Conservation (phyloP, 2,329 filamentous ascomycete species). For the Ramularia endophylla region DNA sequence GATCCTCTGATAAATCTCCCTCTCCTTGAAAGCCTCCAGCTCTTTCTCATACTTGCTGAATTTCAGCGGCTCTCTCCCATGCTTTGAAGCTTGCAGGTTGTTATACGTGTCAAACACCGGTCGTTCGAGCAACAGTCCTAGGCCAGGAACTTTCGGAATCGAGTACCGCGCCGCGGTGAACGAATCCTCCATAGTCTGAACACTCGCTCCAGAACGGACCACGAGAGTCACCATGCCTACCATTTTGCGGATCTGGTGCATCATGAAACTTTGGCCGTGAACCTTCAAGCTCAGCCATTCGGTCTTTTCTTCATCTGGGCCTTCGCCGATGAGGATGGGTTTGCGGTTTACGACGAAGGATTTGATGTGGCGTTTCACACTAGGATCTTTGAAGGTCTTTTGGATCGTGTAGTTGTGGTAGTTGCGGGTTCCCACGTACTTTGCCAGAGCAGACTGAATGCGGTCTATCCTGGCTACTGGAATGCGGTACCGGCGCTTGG, state of each 20-base stretch:
- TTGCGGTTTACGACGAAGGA: slow-evolving; percentile 73
- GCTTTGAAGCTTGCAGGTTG: slow-evolving; percentile 57
- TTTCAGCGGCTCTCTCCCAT: slow-evolving; percentile 64
- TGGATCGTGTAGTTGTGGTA: slow-evolving; percentile 98
- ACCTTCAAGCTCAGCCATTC: slow-evolving; percentile 96
- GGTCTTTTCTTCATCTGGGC: slow-evolving; percentile 52
- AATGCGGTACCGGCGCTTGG: slow-evolving; percentile 81
- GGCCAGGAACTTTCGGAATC: slow-evolving; percentile 87
- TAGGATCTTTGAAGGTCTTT: slow-evolving; percentile 74
- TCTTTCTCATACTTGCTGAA: slow-evolving; percentile 72
- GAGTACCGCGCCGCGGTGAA: slow-evolving; percentile 68
- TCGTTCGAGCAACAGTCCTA: slow-evolving; percentile 81
- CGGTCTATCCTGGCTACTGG: slow-evolving; percentile 63
- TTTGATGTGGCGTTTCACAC: slow-evolving; percentile 84
- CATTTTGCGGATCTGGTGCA: slow-evolving; percentile 99
- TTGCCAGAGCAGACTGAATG: slow-evolving; percentile 67
- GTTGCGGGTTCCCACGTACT: slow-evolving; percentile 79
- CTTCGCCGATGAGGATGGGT: slow-evolving; percentile 44
- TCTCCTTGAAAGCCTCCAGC: slow-evolving; percentile 83
- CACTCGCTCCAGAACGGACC: slow-evolving; percentile 70
- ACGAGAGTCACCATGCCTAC: slow-evolving; percentile 84
- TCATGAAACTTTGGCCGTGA: slow-evolving; percentile 99
- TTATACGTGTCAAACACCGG: slow-evolving; percentile 93
- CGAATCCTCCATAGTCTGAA: slow-evolving; percentile 65
- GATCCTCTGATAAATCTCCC: slow-evolving; percentile 86